phyloP scores from a whole-genome alignment of 2,329 filamentous ascomycete species.

The Colletotrichum gloeosporioides region DNA sequence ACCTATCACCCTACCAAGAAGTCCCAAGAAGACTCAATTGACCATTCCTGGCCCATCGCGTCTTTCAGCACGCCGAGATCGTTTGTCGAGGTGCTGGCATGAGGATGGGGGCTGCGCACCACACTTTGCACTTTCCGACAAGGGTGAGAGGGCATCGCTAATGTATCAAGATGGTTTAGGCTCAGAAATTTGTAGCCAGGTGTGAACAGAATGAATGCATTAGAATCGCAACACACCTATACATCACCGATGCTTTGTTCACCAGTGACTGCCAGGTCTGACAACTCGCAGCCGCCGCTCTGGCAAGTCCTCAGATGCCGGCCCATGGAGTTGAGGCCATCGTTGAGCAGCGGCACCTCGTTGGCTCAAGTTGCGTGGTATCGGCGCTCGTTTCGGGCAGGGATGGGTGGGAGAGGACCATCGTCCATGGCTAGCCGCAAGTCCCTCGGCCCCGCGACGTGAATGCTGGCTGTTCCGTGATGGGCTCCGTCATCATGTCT shows the following conservation, averaged over 20 bases:
- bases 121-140: too few relatives aligned
- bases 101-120: too few relatives aligned
- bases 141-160: too few relatives aligned
- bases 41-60: too few relatives aligned
- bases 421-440: conserved; percentile 87
- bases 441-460: conserved; percentile 63
- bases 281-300: conserved; percentile 27
- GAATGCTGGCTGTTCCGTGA: background rate
- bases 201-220: background rate
- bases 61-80: too few relatives aligned
- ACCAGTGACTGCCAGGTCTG: background rate
- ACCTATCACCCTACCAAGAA: conserved; percentile 29
- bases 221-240: background rate
- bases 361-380: conserved; percentile 86
- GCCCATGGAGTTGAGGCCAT: conserved; percentile 84
- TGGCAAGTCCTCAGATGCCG: conserved; percentile 83
- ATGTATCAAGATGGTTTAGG: too few relatives aligned
- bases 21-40: background rate
- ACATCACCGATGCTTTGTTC: background rate
- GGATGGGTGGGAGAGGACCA: conserved; percentile 77
- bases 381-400: conserved; percentile 82
- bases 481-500: background rate
- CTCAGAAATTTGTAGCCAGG: background rate
- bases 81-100: too few relatives aligned
- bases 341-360: conserved; percentile 88